Base-by-base conservation (phyloP, 2,329 filamentous ascomycete genomes). In the Fonsecaea nubica region DNA sequence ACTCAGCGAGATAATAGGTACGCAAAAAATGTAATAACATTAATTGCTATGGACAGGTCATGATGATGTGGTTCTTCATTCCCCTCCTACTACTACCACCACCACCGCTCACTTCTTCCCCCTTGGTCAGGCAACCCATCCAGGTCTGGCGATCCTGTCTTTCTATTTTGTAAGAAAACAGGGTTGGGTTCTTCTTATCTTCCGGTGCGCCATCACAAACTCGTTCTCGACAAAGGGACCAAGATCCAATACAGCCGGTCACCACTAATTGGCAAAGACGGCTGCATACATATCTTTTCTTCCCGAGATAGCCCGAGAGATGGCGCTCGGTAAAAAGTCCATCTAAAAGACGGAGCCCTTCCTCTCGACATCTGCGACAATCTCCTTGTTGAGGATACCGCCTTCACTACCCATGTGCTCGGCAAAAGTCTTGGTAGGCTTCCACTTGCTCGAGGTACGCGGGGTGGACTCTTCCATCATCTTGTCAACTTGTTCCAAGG, bases 401-500 rank as follows among this genome's bases (percentile, higher is more conserved):
- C 77, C 79, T 59, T 62, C 55, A 84, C 84, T 74, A 71, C 83
- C 80, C 81, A 86, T 85, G 69, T 86, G 79, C 57, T 78, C 76
- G 60, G 89, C 89, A 72, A 90, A 93, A 72, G 90, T 93, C 73
- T 82, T 82, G 74, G 85, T 85, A 52, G 91, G 90, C 79, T 84
- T 86, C 91, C 92, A 95, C 81, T 88, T 89, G 80, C 87, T 82
- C 2, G 90, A 93, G 18, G 86, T 92, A 71, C 90, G 88, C 42
- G 92, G 90, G 30, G 87, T 92, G 45, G 87, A 88, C 87, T 96
- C 91, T 83, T 93, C 91, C 85, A 95, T 88, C 92, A 96, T 95
- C 84, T 88, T 89, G 82, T 92, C 90, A 75, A 92, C 89, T 81
- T 92, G 90, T 82, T 92, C 90, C 52, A 92, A 87, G 61, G 89